phyloP scores from a whole-genome alignment of 116 monocot species.

The Zostera marina region DNA sequence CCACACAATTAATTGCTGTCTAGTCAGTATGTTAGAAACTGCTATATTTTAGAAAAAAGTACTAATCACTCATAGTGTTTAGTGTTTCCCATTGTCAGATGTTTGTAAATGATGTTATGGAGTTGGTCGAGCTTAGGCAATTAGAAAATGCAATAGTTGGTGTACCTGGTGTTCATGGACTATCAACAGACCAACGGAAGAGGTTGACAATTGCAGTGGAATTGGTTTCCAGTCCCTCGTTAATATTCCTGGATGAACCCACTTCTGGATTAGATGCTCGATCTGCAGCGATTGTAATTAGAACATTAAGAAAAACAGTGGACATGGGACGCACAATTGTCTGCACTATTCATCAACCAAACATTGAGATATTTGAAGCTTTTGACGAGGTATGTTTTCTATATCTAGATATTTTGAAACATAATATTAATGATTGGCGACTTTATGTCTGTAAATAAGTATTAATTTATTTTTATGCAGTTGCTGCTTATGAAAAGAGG shows the following conservation, averaged over 20 bases:
- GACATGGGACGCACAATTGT: conserved; percentile 68
- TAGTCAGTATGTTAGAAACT: neutral
- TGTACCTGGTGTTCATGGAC: conserved; percentile 39
- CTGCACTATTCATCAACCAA: conserved; percentile 78
- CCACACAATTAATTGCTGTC: no score
- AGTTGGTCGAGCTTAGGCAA: conserved; percentile 35
- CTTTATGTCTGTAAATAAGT: neutral
- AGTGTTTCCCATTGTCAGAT: conserved; percentile 22
- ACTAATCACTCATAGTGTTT: neutral
- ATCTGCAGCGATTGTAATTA: conserved; percentile 76
- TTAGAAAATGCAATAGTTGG: conserved; percentile 61
- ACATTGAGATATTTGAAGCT: conserved; percentile 74
- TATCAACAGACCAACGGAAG: conserved; percentile 59
- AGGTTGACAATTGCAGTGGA: conserved; percentile 66
- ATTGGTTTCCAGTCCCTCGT: conserved; percentile 55
- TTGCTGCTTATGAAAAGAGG: conserved; percentile 64
- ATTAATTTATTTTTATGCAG: conserved; percentile 13
- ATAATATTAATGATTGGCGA: neutral
- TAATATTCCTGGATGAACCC: conserved; percentile 83
- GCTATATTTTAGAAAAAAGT: no score
- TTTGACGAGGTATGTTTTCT: conserved; percentile 45
- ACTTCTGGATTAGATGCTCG: conserved; percentile 73
- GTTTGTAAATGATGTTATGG: conserved; percentile 68
- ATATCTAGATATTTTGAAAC: neutral
- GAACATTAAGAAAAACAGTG: conserved; percentile 63